phyloP scores from a whole-genome alignment of 73 alveolate genomes.

The Urostyla sp. region DNA sequence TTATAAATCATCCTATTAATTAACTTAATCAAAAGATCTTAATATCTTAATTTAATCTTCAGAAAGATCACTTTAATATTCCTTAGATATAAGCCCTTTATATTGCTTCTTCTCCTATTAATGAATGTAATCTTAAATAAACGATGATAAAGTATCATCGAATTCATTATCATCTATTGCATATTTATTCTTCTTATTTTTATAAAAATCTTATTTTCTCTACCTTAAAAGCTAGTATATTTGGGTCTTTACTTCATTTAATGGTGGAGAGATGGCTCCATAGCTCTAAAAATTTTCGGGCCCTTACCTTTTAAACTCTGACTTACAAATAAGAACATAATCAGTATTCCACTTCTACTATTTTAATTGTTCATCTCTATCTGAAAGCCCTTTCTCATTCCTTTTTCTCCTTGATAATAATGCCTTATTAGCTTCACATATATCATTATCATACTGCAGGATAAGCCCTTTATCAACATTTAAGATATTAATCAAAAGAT shows the following conservation, averaged over 20 bases:
- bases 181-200: background rate
- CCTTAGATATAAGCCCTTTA: too few species aligned
- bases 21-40: too few species aligned
- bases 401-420: background rate
- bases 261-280: slow-evolving; percentile 10
- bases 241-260: slow-evolving; percentile 9
- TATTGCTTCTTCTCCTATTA: slow-evolving; percentile 28
- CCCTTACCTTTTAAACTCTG: slow-evolving; percentile 5
- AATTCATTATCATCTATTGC: background rate
- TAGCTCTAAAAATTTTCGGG: slow-evolving; percentile 28
- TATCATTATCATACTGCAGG: slow-evolving; percentile 13
- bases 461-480: slow-evolving; percentile 78
- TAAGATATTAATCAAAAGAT: slow-evolving; percentile 81
- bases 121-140: background rate
- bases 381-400: slow-evolving; percentile 8
- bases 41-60: too few species aligned
- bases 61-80: too few species aligned
- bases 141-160: background rate
- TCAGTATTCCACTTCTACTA: slow-evolving; percentile 19
- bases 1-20: too few species aligned
- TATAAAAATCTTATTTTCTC: too few species aligned
- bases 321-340: slow-evolving; percentile 13
- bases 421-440: slow-evolving; percentile 5
- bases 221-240: slow-evolving; percentile 3
- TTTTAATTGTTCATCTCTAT: slow-evolving; percentile 7